Evolutionary conservation across 129 eudicot genomes (phyloP).

Genomic region (Arctium lappa): DNA sequence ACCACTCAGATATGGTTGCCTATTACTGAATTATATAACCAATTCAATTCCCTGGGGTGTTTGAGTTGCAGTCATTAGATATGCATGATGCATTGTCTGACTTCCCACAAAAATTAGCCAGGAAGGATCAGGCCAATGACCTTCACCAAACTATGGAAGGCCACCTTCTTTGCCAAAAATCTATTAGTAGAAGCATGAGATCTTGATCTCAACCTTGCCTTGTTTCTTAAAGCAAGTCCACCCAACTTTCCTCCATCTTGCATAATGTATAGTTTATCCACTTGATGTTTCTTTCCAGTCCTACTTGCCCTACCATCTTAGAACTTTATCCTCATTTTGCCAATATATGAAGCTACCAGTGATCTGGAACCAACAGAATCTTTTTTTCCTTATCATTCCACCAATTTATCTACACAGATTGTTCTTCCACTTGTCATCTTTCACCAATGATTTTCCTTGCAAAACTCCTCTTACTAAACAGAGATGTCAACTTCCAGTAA

Average conservation of each 20-base stretch:
- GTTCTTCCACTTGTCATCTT: neutral
- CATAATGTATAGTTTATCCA: no score
- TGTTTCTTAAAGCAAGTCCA: neutral
- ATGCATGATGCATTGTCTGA: neutral
- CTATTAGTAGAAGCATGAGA: no score
- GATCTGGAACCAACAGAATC: no score
- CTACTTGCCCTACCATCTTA: neutral
- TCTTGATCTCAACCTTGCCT: no score
- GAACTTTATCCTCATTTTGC: neutral
- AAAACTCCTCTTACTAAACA: no score
- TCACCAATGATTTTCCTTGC: no score
- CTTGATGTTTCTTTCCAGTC: neutral
- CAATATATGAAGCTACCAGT: neutral
- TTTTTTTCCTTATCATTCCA: no score
- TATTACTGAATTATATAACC: neutral
- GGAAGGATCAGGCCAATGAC: neutral
- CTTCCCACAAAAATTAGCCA: neutral
- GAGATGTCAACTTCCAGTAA: no score
- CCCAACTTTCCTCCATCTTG: no score
- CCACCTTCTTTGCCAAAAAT: no score
- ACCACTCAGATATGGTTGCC: neutral
- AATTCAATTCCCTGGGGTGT: no score
- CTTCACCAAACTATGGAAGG: no score
- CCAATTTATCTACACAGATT: neutral
- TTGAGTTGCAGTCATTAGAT: neutral